A percentile compares a stretch with the other conserved stretches of the same genome.
These are phyloP conservation scores for Penicillium longicatenatum DNA, from an alignment of 495 filamentous ascomycete species.

Conservation along the genomic window DNA sequence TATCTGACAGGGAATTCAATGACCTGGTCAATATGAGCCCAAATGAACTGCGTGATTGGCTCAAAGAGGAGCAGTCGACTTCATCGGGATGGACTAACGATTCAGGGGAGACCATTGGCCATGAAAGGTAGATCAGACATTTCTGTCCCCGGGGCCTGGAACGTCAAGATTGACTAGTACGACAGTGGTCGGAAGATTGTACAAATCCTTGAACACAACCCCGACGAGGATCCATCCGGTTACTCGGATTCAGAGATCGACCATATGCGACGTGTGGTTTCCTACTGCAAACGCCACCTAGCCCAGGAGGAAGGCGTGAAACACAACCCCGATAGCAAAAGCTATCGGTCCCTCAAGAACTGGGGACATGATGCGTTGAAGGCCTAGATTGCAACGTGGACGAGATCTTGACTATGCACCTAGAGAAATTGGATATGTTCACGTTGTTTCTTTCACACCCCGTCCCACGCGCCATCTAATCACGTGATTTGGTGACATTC, in stretches of 20 bases:
- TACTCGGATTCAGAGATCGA: constrained; percentile 59
- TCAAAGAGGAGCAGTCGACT: constrained; percentile 55
- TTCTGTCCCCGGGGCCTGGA: not conserved
- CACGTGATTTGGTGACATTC: no score
- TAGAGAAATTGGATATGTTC: not conserved
- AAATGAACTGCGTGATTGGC: constrained; percentile 61
- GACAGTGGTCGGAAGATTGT: constrained; percentile 63
- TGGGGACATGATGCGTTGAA: constrained; percentile 68
- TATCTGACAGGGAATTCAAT: constrained; percentile 61
- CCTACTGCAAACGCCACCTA: constrained; percentile 65
- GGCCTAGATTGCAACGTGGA: constrained; percentile 3
- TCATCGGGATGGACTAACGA: constrained; percentile 61
- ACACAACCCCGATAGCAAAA: constrained; percentile 54
- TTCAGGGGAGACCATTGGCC: constrained; percentile 63
- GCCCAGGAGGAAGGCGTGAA: constrained; percentile 65
- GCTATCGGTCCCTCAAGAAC: constrained; percentile 64
- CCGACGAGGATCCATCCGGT: constrained; percentile 50
- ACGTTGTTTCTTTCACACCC: not conserved
- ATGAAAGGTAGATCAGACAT: constrained; percentile 54
- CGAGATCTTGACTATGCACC: not conserved
- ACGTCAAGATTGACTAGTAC: not conserved
- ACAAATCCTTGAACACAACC: constrained; percentile 62
- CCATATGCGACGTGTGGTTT: constrained; percentile 67
- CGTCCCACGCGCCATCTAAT: no score
- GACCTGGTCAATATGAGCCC: constrained; percentile 68